Evolutionary conservation across 73 alveolate species (phyloP).

Genomic region (Blepharisma japonicum): DNA sequence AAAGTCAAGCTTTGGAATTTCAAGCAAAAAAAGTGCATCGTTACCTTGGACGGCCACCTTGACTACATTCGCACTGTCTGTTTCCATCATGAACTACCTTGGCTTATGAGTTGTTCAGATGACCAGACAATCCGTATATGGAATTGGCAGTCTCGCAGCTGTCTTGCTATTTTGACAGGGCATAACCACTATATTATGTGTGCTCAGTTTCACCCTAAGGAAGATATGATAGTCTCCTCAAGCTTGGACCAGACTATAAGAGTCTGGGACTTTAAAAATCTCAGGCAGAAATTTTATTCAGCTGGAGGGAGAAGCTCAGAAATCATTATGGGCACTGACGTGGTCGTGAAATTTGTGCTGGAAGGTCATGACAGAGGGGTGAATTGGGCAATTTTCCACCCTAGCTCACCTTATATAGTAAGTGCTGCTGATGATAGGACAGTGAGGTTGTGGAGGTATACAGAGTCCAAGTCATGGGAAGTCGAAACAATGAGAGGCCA

Average conservation of each 20-base stretch:
- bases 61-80: slow-evolving; percentile 98
- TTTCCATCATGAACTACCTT: slow-evolving; percentile 99
- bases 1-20: slow-evolving; percentile 92
- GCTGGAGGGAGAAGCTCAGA: slow-evolving; percentile 49
- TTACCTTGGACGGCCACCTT: slow-evolving; percentile 92
- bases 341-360: slow-evolving; percentile 87
- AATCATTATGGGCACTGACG: slow-evolving; percentile 79
- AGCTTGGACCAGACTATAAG: slow-evolving; percentile 97
- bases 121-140: slow-evolving; percentile 98
- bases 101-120: slow-evolving; percentile 74
- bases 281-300: slow-evolving; percentile 9
- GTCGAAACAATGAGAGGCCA: slow-evolving; percentile 96
- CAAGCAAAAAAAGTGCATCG: slow-evolving; percentile 88
- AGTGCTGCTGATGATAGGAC: slow-evolving; percentile 94
- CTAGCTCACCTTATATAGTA: slow-evolving; percentile 64
- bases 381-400: slow-evolving; percentile 96
- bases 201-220: slow-evolving; percentile 96
- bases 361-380: slow-evolving; percentile 96
- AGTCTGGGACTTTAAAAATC: slow-evolving; percentile 88
- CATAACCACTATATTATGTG: slow-evolving; percentile 99
- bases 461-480: slow-evolving; percentile 87
- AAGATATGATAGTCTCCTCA: slow-evolving; percentile 94
- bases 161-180: slow-evolving; percentile 88
- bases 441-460: slow-evolving; percentile 89
- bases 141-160: slow-evolving; percentile 96